Evolutionary conservation across 768 basidiomycete genomes (phyloP).

Genomic region (Hericium erinaceus): DNA sequence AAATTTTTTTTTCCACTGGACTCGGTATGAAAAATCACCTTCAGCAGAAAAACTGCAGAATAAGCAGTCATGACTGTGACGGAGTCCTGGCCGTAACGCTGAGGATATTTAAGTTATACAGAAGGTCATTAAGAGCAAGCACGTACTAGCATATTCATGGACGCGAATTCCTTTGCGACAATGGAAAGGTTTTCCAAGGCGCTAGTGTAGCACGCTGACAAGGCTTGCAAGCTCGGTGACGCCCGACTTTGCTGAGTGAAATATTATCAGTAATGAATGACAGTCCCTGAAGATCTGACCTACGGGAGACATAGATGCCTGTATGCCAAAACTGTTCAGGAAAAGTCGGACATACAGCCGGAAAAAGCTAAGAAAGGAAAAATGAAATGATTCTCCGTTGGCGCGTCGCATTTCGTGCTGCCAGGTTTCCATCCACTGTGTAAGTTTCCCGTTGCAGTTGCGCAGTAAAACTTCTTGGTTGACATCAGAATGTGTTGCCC

Average conservation of each 20-base stretch:
- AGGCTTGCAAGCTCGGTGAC: constrained; percentile 55
- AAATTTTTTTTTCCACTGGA: too few relatives aligned
- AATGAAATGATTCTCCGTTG: constrained; percentile 67
- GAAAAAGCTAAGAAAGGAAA: constrained; percentile 67
- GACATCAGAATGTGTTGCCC: constrained; percentile 45
- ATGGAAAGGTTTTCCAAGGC: constrained; percentile 65
- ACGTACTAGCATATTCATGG: constrained; percentile 64
- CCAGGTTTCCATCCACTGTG: constrained; percentile 68
- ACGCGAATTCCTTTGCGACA: constrained; percentile 63
- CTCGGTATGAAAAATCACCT: constrained; percentile 31
- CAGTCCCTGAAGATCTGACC: constrained; percentile 16
- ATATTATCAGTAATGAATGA: constrained; percentile 1
- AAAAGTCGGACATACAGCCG: constrained; percentile 72
- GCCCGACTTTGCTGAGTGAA: constrained; percentile 40
- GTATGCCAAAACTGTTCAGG: constrained; percentile 77
- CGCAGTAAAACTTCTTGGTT: constrained; percentile 66
- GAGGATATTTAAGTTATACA: constrained; percentile 7
- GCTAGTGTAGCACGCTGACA: constrained; percentile 65
- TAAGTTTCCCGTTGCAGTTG: constrained; percentile 64
- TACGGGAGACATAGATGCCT: constrained; percentile 49
- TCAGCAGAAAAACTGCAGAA: constrained; percentile 70
- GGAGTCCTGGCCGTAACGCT: constrained; percentile 83
- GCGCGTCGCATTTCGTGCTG: constrained; percentile 65
- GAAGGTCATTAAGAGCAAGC: not conserved
- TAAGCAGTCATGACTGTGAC: constrained; percentile 84